phyloP scores from a whole-genome alignment of 2,329 filamentous ascomycete genomes.

The Colletotrichum sidae region DNA sequence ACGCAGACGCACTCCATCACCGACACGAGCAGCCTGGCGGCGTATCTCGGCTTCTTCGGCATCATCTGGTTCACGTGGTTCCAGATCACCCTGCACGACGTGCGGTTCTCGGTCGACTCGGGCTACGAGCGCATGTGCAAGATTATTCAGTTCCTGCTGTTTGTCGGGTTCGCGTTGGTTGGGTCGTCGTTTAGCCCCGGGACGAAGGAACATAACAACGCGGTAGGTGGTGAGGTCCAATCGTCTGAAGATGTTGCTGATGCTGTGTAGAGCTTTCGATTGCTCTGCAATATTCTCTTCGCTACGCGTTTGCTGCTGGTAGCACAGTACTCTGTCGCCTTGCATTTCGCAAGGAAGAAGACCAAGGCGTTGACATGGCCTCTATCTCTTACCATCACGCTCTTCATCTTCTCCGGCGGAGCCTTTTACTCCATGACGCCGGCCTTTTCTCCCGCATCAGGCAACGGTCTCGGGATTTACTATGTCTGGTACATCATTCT shows the following conservation, averaged over 20 bases:
- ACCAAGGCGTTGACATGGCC: conserved; percentile 41
- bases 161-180: conserved; percentile 66
- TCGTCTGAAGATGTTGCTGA: neutral
- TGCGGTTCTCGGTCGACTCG: conserved; percentile 67
- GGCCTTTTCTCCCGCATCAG: conserved; percentile 22
- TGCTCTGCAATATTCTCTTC: conserved; percentile 53
- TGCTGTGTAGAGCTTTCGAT: conserved; percentile 49
- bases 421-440: conserved; percentile 41
- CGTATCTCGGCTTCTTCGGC: conserved; percentile 65
- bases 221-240: conserved; percentile 30
- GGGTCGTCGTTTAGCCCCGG: conserved; percentile 57
- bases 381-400: conserved; percentile 46
- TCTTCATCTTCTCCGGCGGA: conserved; percentile 47
- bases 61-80: conserved; percentile 72
- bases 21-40: conserved; percentile 48
- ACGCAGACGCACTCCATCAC: conserved; percentile 66
- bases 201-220: conserved; percentile 51
- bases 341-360: conserved; percentile 46
- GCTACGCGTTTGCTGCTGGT: conserved; percentile 43
- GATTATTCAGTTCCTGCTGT: conserved; percentile 64
- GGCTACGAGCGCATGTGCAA: conserved; percentile 66
- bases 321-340: conserved; percentile 51
- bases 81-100: conserved; percentile 68
- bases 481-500: conserved; percentile 63
- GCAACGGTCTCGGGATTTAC: conserved; percentile 49